Evolutionary conservation across 2,329 filamentous ascomycete species (phyloP).

Genomic region (Scolecobasidium constrictum): DNA sequence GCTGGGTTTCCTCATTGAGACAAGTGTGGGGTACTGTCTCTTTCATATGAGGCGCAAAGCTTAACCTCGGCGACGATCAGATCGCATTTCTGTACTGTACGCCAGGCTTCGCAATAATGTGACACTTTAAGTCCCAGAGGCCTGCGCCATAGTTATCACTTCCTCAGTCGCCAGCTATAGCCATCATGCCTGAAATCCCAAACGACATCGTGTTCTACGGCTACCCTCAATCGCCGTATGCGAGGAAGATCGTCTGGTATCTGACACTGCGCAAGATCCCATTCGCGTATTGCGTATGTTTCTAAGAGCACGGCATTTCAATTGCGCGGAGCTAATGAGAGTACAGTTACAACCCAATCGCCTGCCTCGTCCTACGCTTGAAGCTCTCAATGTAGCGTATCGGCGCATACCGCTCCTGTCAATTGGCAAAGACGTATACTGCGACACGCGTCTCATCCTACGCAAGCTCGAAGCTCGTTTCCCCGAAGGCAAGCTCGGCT

Average conservation of each 20-base stretch:
- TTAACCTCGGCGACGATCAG: no score
- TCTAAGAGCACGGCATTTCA: neutral
- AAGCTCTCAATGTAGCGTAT: conserved; percentile 51
- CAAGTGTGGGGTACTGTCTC: no score
- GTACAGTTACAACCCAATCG: conserved; percentile 51
- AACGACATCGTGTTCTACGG: conserved; percentile 53
- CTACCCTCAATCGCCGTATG: conserved; percentile 55
- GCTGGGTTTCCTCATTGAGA: no score
- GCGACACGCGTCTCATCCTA: conserved; percentile 60
- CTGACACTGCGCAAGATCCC: conserved; percentile 53
- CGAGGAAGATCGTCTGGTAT: conserved; percentile 55
- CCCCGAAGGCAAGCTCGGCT: conserved; percentile 29
- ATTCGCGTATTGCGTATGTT: conserved; percentile 55
- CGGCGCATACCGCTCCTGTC: conserved; percentile 58
- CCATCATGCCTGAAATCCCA: conserved; percentile 12
- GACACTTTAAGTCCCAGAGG: no score
- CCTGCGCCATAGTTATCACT: no score
- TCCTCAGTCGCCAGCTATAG: no score
- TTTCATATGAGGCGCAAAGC: no score
- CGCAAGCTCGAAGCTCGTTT: conserved; percentile 49
- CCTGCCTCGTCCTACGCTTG: conserved; percentile 56
- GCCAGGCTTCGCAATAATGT: no score
- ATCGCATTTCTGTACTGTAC: no score
- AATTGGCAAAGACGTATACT: conserved; percentile 57
- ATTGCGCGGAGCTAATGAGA: conserved; percentile 1